Evolutionary conservation across 2,329 filamentous ascomycete species (phyloP).

Genomic region (Berkeleyomyces basicola): DNA sequence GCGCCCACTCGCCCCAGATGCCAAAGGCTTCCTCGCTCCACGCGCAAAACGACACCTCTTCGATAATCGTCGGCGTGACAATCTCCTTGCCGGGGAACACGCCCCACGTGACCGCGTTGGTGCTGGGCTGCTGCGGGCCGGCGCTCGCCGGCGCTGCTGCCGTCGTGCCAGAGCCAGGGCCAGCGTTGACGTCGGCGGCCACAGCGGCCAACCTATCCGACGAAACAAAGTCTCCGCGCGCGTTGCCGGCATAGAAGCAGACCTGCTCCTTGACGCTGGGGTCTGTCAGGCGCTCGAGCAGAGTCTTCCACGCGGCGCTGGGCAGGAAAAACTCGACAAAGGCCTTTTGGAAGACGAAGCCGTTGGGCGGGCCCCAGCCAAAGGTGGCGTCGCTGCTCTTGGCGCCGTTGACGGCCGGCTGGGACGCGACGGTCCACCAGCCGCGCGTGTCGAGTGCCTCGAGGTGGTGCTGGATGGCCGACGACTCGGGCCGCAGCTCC

Average conservation of each 20-base stretch:
- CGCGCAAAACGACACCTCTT: conserved; percentile 80
- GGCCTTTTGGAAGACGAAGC: conserved; percentile 95
- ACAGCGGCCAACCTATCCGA: conserved; percentile 30
- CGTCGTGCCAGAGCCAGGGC: not conserved
- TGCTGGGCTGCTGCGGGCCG: conserved; percentile 30
- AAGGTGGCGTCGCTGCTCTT: conserved; percentile 62
- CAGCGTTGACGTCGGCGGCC: not conserved
- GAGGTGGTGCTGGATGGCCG: conserved; percentile 60
- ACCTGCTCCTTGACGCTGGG: conserved; percentile 48
- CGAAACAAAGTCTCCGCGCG: conserved; percentile 58
- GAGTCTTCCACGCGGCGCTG: conserved; percentile 47
- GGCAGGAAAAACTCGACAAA: conserved; percentile 96
- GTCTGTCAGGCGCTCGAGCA: conserved; percentile 45
- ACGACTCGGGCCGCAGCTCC: conserved; percentile 67
- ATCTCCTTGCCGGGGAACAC: conserved; percentile 94
- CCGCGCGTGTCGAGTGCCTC: conserved; percentile 60
- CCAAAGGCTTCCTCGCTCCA: conserved; percentile 94
- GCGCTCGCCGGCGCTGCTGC: conserved; percentile 6
- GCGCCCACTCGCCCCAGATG: conserved; percentile 88
- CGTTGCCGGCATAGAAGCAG: conserved; percentile 78
- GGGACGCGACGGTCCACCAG: conserved; percentile 94
- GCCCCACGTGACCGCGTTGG: conserved; percentile 95
- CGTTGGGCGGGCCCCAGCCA: conserved; percentile 83
- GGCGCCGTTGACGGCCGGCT: conserved; percentile 81
- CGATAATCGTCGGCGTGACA: conserved; percentile 88